These are phyloP conservation scores for Xylariaceae sp. DNA, from an alignment of 2,329 filamentous ascomycete species.

Conservation along the genomic window DNA sequence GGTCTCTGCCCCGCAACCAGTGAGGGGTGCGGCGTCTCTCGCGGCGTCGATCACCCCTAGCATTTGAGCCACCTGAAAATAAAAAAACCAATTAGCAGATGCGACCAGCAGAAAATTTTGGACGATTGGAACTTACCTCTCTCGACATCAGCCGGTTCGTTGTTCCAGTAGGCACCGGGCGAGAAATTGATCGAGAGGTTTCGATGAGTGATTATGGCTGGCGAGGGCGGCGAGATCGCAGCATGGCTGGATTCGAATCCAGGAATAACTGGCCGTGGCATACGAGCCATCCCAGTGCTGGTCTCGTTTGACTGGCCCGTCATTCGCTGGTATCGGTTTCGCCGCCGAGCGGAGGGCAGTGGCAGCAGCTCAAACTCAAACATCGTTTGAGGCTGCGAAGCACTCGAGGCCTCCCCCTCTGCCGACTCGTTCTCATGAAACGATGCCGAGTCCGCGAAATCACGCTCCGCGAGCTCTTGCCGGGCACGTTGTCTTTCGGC, in stretches of 20 bases:
- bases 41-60: too few species aligned
- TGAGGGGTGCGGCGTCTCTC: too few species aligned
- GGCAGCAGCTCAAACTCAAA: slow-evolving; percentile 30
- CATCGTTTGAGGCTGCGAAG: slow-evolving; percentile 5
- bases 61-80: too few species aligned
- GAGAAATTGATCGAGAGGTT: slow-evolving; percentile 15
- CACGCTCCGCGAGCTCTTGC: background rate
- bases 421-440: slow-evolving; percentile 6
- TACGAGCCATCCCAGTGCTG: slow-evolving; percentile 13
- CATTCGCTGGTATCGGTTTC: slow-evolving; percentile 25
- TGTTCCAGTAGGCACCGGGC: background rate
- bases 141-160: background rate
- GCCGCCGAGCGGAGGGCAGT: slow-evolving; percentile 23
- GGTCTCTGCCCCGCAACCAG: too few species aligned
- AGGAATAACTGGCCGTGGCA: slow-evolving; percentile 14
- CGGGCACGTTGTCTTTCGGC: slow-evolving; percentile 1
- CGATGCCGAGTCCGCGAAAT: slow-evolving; percentile 11
- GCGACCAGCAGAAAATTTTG: too few species aligned
- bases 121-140: background rate
- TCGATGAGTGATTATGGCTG: slow-evolving; percentile 6
- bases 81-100: too few species aligned
- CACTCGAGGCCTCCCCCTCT: too few species aligned
- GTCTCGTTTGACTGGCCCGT: slow-evolving; percentile 27
- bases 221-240: slow-evolving; percentile 8
- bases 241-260: background rate